These are phyloP conservation scores for Metarhizium brunneum DNA, from an alignment of 2,329 filamentous ascomycete species.

Conservation along the genomic window DNA sequence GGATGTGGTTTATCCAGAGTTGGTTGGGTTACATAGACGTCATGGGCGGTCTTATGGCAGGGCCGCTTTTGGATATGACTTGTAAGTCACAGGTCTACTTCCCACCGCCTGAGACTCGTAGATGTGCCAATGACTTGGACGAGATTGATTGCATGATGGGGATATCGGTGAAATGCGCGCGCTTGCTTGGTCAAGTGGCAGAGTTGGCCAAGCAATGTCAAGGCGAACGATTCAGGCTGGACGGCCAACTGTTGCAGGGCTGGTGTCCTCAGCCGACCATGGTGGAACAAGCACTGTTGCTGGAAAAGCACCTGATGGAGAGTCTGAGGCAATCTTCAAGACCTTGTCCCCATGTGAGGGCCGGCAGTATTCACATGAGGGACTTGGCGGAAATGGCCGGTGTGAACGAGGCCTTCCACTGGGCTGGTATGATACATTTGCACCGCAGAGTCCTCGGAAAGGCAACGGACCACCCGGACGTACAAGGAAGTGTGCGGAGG, in stretches of 20 bases:
- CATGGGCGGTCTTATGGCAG: slow-evolving; percentile 61
- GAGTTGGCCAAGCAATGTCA: slow-evolving; percentile 63
- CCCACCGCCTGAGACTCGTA: not conserved
- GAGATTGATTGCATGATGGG: slow-evolving; percentile 73
- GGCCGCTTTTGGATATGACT: slow-evolving; percentile 17
- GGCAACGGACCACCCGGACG: slow-evolving; percentile 43
- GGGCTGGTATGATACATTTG: slow-evolving; percentile 67
- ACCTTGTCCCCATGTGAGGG: slow-evolving; percentile 37
- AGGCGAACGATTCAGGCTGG: slow-evolving; percentile 47
- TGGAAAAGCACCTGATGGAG: slow-evolving; percentile 53
- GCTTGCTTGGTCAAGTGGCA: slow-evolving; percentile 71
- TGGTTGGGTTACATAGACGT: slow-evolving; percentile 84
- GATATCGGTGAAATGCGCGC: slow-evolving; percentile 52
- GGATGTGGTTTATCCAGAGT: slow-evolving; percentile 65
- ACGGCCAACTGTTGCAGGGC: slow-evolving; percentile 25
- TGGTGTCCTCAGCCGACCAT: slow-evolving; percentile 47
- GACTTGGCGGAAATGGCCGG: slow-evolving; percentile 57
- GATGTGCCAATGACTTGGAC: slow-evolving; percentile 22
- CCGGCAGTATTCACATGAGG: slow-evolving; percentile 38
- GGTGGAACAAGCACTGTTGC: slow-evolving; percentile 40
- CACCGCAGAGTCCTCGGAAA: slow-evolving; percentile 63
- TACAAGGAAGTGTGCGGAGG: slow-evolving; percentile 52
- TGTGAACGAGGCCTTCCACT: slow-evolving; percentile 72
- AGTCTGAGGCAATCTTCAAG: slow-evolving; percentile 36
- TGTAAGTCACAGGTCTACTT: not conserved